Percentiles rank a stretch among this genome's conserved stretches.
These are phyloP conservation scores for Aspergillus sp. DNA, from an alignment of 2,329 filamentous ascomycete species.

Conservation along the genomic window DNA sequence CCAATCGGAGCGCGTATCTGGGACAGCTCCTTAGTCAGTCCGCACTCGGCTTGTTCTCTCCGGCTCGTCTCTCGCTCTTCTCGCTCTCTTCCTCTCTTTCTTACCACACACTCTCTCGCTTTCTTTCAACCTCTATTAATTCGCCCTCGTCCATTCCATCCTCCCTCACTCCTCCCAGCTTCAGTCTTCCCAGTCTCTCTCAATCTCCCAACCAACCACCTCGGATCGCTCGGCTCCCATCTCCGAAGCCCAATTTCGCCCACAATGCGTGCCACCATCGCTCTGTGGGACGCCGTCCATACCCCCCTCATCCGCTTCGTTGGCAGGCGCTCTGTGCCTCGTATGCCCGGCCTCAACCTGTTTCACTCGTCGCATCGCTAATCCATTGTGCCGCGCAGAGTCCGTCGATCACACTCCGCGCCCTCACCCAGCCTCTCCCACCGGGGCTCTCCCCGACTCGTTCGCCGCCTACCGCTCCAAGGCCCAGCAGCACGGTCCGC, in stretches of 20 bases:
- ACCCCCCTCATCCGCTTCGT: slow-evolving; percentile 43
- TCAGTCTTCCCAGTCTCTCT: not conserved
- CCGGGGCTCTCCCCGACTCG: slow-evolving; percentile 47
- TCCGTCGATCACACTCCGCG: slow-evolving; percentile 47
- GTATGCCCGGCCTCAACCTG: slow-evolving; percentile 22
- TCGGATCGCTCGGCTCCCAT: no score
- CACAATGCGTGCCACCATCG: slow-evolving; percentile 35
- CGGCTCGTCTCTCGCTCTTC: slow-evolving; percentile 2
- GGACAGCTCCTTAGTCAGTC: no score
- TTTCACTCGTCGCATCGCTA: not conserved
- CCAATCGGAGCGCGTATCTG: no score
- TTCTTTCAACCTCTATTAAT: slow-evolving; percentile 1
- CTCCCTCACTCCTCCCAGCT: slow-evolving; percentile 1
- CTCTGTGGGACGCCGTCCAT: slow-evolving; percentile 34
- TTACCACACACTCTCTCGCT: slow-evolving; percentile 3
- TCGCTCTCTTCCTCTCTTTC: slow-evolving; percentile 9
- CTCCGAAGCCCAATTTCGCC: slow-evolving; percentile 6
- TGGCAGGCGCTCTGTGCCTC: slow-evolving; percentile 37
- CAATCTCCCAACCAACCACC: not conserved
- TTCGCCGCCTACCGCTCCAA: slow-evolving; percentile 55
- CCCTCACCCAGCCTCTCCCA: slow-evolving; percentile 50
- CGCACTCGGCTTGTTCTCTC: no score
- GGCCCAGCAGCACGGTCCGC: slow-evolving; percentile 57
- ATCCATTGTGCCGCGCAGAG: slow-evolving; percentile 17
- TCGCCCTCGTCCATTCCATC: not conserved